Evolutionary conservation across 2,329 filamentous ascomycete genomes (phyloP), one percentile per base, ranked within the genome.

Genomic region (Nemania sp.): DNA sequence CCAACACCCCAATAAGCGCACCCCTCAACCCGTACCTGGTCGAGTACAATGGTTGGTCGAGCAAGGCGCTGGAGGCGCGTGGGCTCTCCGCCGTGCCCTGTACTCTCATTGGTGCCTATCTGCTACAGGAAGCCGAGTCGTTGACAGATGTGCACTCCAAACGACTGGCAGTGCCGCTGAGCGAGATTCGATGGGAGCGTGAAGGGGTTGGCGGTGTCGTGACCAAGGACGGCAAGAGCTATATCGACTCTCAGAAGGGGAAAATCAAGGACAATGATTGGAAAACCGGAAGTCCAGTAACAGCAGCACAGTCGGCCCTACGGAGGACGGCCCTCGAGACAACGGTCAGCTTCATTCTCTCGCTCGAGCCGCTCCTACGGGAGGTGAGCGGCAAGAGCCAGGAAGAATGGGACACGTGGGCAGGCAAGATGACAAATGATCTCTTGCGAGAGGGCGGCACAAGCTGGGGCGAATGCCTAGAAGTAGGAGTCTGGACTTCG

Each of bases 351-450:
- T 85, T 92, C 81, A 91, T 96, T 55, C 91, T 95, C 73, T 89
- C 89, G 64, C 79, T 97, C 69, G 93, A 97, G 75, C 91, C 91
- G 5, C 78, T 95, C 60, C 78, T 97, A 67, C 86, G 90, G 68
- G 90, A 96, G 69, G 86, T 87, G 47, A 96, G 90, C 71, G 90
- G 89, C 13, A 96, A 96, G 80, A 91, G 89, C 69, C 87, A 90
- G 71, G 92, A 96, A 68, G 93, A 97, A 77, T 97, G 92, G 92
- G 90, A 96, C 74, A 81, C 87, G 43, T 97, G 93, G 93, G 87
- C 90, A 77, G 87, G 88, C 42, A 91, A 89, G 75, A 91, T 97
- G 89, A 94, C 92, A 83, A 85, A 86, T 48, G 90, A 95, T 75
- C 76, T 97, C 70, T 83, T 96, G 71, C 87, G 89, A 73, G 89